Percentiles rank a stretch among this genome's conserved stretches.
Conservation (phyloP, 306 rosid genomes). For the Cucurbita pepo region DNA sequence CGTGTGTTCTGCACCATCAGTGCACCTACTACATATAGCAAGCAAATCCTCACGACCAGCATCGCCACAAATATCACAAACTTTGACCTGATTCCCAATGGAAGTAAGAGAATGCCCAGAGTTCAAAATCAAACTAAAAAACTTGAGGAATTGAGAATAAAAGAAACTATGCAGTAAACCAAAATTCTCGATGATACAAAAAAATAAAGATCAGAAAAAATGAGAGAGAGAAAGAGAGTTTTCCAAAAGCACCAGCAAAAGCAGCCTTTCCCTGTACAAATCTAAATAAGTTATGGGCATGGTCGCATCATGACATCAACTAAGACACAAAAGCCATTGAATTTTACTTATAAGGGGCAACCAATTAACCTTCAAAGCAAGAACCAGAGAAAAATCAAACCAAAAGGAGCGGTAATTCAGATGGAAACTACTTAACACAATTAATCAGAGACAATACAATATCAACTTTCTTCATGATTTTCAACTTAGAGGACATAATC, state of each 20-base stretch:
- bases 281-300: neutral
- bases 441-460: no score
- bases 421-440: no score
- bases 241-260: neutral
- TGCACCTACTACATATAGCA: constrained; percentile 80
- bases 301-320: neutral
- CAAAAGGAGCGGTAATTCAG: neutral
- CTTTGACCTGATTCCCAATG: constrained; percentile 49
- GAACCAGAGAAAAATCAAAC: neutral
- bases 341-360: neutral
- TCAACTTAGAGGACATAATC: no score
- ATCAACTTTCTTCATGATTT: no score
- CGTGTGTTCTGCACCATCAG: constrained; percentile 98
- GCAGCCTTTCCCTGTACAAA: neutral
- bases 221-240: neutral
- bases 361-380: neutral
- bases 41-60: constrained; percentile 82
- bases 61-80: constrained; percentile 96
- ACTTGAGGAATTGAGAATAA: neutral
- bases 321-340: neutral
- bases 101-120: constrained; percentile 5
- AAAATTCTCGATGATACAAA: neutral
- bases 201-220: neutral
- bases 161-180: neutral
- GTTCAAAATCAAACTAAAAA: neutral